These are phyloP conservation scores for Alternaria arborescens DNA, from an alignment of 2,329 filamentous ascomycete species.

Conservation along the genomic window DNA sequence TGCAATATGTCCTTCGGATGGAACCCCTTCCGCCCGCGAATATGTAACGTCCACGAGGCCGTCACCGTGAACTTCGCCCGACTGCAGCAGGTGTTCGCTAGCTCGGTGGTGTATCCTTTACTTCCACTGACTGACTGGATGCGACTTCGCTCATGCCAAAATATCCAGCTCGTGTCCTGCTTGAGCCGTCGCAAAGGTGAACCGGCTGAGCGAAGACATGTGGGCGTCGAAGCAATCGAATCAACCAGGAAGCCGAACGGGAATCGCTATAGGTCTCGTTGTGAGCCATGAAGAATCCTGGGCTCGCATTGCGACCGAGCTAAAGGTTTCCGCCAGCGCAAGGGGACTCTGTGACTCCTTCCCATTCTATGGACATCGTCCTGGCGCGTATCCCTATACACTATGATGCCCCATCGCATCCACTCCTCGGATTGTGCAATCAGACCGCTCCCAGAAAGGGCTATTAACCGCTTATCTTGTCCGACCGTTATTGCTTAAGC, in stretches of 20 bases:
- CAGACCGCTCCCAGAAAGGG: no score
- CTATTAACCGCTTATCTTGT: no score
- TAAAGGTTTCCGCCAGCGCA: neutral
- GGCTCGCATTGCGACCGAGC: neutral
- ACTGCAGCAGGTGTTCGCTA: neutral
- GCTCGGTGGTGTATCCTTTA: neutral
- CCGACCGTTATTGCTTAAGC: fast-evolving
- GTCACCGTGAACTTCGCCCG: neutral
- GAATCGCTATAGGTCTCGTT: fast-evolving
- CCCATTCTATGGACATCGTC: neutral
- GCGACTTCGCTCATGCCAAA: neutral
- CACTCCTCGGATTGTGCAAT: no score
- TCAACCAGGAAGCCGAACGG: no score
- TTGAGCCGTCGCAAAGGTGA: neutral
- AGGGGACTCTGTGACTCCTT: neutral
- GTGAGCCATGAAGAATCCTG: neutral
- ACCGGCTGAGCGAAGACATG: neutral
- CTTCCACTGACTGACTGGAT: neutral
- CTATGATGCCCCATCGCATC: no score
- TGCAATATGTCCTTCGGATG: neutral
- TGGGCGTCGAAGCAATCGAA: neutral
- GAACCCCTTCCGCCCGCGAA: neutral
- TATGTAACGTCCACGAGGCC: neutral
- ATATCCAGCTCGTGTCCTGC: neutral
- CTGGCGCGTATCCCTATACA: neutral